Conservation (phyloP, 768 basidiomycete genomes). For the Lentinula aciculospora region DNA sequence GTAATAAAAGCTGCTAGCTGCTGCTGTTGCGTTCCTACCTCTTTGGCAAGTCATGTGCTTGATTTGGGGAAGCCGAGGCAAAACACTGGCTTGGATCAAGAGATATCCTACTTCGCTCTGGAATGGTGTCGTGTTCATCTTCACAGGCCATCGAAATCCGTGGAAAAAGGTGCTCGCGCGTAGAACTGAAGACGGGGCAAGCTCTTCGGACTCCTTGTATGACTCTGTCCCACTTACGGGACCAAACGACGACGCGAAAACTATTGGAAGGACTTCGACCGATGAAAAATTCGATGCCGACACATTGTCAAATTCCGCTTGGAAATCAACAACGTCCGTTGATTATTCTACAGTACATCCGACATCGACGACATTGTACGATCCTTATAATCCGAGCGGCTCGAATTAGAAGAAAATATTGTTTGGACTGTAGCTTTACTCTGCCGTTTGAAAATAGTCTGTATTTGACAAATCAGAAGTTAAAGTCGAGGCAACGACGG, state of each 20-base stretch:
- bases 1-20: constrained; percentile 4
- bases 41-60: constrained; percentile 2
- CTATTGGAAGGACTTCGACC: neutral
- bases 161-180: constrained; percentile 1
- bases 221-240: neutral
- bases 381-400: neutral
- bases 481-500: neutral
- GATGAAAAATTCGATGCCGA: neutral
- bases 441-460: neutral
- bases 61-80: neutral
- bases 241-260: neutral
- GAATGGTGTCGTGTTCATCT: constrained; percentile 6
- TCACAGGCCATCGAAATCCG: constrained; percentile 9
- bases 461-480: neutral
- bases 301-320: neutral
- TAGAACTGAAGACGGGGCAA: neutral
- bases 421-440: too few relatives aligned
- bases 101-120: constrained; percentile 7
- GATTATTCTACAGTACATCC: neutral
- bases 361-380: neutral
- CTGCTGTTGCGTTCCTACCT: neutral
- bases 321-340: neutral
- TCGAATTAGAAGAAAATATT: neutral
- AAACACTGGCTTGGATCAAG: neutral
- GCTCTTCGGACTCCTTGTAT: neutral